Percentiles rank a stretch among this genome's conserved stretches.
phyloP scores from a whole-genome alignment of 2,329 filamentous ascomycete species.

The Zymoseptoria ardabiliae region DNA sequence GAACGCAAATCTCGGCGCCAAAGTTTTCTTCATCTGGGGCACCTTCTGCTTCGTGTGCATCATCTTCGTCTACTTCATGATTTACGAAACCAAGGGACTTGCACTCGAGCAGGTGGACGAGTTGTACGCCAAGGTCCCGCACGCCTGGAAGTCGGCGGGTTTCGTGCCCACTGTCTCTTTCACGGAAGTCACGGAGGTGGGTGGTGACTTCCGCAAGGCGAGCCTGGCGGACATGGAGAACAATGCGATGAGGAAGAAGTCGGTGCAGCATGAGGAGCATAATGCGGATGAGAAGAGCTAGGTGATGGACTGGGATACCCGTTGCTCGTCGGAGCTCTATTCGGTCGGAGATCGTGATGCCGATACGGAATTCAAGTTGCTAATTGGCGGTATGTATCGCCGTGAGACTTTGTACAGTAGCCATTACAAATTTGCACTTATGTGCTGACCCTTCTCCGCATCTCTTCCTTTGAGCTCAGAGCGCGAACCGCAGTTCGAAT shows the following conservation, averaged over 20 bases:
- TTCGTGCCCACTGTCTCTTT: slow-evolving; percentile 46
- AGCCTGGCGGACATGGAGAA: slow-evolving; percentile 29
- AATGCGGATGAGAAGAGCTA: neutral
- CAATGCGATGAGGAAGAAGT: slow-evolving; percentile 30
- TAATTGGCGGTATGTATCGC: too few species aligned
- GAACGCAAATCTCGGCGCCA: slow-evolving; percentile 57
- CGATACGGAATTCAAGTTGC: too few species aligned
- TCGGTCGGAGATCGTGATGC: neutral
- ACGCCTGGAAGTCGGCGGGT: slow-evolving; percentile 49
- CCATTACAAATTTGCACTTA: too few species aligned
- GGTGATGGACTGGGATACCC: neutral
- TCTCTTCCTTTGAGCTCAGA: too few species aligned
- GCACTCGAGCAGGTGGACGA: slow-evolving; percentile 77
- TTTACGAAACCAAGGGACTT: slow-evolving; percentile 84
- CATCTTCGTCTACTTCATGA: slow-evolving; percentile 34
- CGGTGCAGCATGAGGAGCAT: slow-evolving; percentile 24
- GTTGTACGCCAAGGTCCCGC: slow-evolving; percentile 58
- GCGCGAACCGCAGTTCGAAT: too few species aligned
- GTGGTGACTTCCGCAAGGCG: slow-evolving; percentile 19
- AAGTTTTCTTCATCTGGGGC: slow-evolving; percentile 55
- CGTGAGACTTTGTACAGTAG: too few species aligned
- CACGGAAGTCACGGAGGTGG: slow-evolving; percentile 38
- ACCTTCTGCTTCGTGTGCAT: slow-evolving; percentile 49
- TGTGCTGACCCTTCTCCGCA: too few species aligned
- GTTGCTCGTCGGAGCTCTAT: neutral